Base-by-base conservation (phyloP, 2,329 filamentous ascomycete species). In the Alternaria arbusti region DNA sequence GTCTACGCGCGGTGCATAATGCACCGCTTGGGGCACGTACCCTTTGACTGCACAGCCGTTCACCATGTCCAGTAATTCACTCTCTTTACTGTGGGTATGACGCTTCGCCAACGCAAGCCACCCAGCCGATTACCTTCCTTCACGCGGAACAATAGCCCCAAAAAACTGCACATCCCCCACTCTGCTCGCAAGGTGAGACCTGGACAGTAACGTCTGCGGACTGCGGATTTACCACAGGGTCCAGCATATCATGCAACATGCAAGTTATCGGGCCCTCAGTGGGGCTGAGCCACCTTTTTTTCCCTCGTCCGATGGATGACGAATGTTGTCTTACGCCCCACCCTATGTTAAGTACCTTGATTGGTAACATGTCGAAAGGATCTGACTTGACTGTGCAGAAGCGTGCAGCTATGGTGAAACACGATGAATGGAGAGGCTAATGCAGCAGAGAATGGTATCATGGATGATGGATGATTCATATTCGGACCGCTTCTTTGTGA, bases 221-320 rank as follows among this genome's bases (percentile, higher is more conserved):
- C 49, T 32, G 36, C 36, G 36, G 49, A 52, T 52, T 52, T 52
- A 52, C 49, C 20, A 52, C 49, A 52, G 49, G 49, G 49, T 52
- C 49, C 49, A 52, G 49, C 49, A 52, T 40, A 51, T 23, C 49
- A 52, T 52, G 49, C 43, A 30, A 52, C 12, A 52, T 52, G 49
- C 49, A 40, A 52, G 49, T 23, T 52, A 52, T 52, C 49, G 49
- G 49, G 20, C 49, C 30, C 49, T 12, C 49, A 23, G 49, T 40
- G 49, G 49, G 49, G 49, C 28, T 40, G 36, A 40, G 36, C 36
- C 36, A 40, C 36, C 36, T 40, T 40, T 40, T 40, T 40, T 17
- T 40, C 36, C 36, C 36, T 40, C 36, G 36, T 40, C 36, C 36
- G 36, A 40, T 40, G n/a, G 36, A 40, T 40, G 36, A 40, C 36